A percentile compares a stretch with the other conserved stretches of the same genome.
These are phyloP conservation scores for Aureobasidium sp. DNA, from an alignment of 2,329 filamentous ascomycete species.

Conservation along the genomic window DNA sequence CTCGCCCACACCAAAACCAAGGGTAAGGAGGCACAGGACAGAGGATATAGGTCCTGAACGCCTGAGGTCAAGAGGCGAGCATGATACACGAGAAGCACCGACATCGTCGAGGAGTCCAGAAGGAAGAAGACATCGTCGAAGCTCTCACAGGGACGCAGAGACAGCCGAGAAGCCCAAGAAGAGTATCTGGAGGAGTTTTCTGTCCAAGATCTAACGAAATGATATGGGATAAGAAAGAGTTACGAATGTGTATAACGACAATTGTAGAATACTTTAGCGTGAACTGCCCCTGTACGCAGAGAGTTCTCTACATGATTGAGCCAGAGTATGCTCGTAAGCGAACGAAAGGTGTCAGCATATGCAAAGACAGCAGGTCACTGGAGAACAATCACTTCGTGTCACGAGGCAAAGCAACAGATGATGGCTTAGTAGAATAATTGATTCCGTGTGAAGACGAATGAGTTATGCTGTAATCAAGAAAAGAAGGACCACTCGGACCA, in stretches of 20 bases:
- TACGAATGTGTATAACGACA: not conserved
- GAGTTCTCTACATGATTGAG: too few species aligned
- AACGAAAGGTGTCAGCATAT: too few species aligned
- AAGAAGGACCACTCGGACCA: too few species aligned
- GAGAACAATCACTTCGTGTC: too few species aligned
- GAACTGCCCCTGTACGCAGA: too few species aligned
- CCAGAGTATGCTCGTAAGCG: too few species aligned
- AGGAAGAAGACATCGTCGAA: not conserved
- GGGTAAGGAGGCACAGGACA: not conserved
- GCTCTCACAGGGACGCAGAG: not conserved
- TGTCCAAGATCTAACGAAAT: not conserved
- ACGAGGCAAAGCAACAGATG: too few species aligned
- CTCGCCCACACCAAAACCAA: not conserved
- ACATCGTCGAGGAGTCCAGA: not conserved
- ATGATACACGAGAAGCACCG: not conserved
- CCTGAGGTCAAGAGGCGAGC: not conserved
- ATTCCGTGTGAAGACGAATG: too few species aligned
- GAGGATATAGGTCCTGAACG: not conserved
- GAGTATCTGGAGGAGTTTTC: not conserved
- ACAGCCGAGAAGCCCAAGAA: slow-evolving; percentile 1
- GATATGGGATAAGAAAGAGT: too few species aligned
- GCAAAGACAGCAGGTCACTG: too few species aligned
- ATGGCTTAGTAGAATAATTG: too few species aligned
- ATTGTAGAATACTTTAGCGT: not conserved
- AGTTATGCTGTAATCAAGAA: too few species aligned